Percentiles rank a stretch among this genome's conserved stretches.
Evolutionary conservation across 2,329 filamentous ascomycete genomes (phyloP).

Genomic region (Ilyonectria sp.): DNA sequence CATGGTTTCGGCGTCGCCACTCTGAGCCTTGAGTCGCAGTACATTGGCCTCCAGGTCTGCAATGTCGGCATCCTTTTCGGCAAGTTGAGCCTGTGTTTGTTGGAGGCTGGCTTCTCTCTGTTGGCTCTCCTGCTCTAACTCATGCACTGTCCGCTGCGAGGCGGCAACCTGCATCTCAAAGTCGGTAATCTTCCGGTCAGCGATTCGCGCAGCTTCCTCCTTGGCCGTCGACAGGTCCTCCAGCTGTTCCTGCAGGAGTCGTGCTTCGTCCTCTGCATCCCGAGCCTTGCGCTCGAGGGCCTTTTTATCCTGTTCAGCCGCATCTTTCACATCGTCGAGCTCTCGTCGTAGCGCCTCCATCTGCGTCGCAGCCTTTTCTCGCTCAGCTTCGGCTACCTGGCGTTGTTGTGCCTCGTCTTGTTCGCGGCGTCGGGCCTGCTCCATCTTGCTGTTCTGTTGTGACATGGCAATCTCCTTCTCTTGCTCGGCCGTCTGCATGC

Average conservation of each 20-base stretch:
- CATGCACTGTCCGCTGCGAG: constrained; percentile 65
- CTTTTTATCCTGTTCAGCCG: constrained; percentile 69
- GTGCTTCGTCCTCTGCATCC: constrained; percentile 81
- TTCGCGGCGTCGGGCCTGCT: constrained; percentile 84
- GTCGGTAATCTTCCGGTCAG: constrained; percentile 69
- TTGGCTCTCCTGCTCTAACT: constrained; percentile 72
- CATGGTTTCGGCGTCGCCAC: constrained; percentile 88
- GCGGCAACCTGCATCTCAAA: constrained; percentile 67
- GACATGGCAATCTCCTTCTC: constrained; percentile 86
- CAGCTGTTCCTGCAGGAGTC: constrained; percentile 82
- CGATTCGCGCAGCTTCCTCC: constrained; percentile 78
- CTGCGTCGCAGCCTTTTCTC: constrained; percentile 64
- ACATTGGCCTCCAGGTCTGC: constrained; percentile 87
- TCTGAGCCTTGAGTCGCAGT: constrained; percentile 86
- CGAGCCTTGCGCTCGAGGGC: constrained; percentile 79
- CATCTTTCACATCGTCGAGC: constrained; percentile 66
- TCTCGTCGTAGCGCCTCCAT: constrained; percentile 67
- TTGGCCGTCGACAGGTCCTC: constrained; percentile 77
- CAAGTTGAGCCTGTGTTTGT: constrained; percentile 75
- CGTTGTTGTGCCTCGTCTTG: constrained; percentile 85
- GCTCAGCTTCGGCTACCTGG: constrained; percentile 71
- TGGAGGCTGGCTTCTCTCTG: constrained; percentile 70
- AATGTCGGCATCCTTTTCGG: constrained; percentile 78
- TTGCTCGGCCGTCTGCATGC: constrained; percentile 87
- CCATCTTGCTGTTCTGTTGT: constrained; percentile 86